Evolutionary conservation across 495 filamentous ascomycete genomes (phyloP), one percentile per base, ranked within the genome.

Genomic region (Alectoria sarmentosa): DNA sequence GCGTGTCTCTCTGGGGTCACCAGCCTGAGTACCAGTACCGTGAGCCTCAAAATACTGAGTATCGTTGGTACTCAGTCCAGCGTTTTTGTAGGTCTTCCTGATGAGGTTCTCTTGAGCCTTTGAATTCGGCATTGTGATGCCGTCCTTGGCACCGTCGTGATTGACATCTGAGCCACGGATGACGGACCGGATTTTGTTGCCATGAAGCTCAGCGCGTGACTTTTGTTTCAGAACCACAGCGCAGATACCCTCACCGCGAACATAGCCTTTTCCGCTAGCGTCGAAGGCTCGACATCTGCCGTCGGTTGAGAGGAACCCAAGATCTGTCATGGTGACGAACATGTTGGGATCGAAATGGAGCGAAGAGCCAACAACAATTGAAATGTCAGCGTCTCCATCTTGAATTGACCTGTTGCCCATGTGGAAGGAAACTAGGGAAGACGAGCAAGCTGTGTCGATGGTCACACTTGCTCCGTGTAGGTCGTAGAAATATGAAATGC

Each of bases 1-100:
- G 5, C 71, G 76, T 0, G 79, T 75, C 67, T 90, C 87, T 2
- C 83, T 77, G 0, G 85, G 86, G 67, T 89, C 87, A 6, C 86
- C 86, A 1, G 77, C 75, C 6, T 70, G 73, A 3, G 86, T 89
- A 6, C 85, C 86, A n/a, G n/a, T n/a, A n/a, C n/a, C 55, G 13
- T 69, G 39, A 37, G 68, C 80, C 60, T 81, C 78, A 21, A 84
- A 69, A 49, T 78, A 84, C 19, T 73, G 65, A 0, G 80, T 83
- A 6, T 74, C 64, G 8, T 55, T n/a, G 23, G 76, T 64, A 28
- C 70, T 58, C 0, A 83, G 66, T 0, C 74, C 72, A 11, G 75
- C 77, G 42, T 66, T 66, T 6, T 32, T n/a, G 52, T 80, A 82
- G 1, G 77, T 73, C 34, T 76, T 71, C 1, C 73, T 68, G 14